Conservation (phyloP, 345 rosid genomes). For the Populus davidiana region DNA sequence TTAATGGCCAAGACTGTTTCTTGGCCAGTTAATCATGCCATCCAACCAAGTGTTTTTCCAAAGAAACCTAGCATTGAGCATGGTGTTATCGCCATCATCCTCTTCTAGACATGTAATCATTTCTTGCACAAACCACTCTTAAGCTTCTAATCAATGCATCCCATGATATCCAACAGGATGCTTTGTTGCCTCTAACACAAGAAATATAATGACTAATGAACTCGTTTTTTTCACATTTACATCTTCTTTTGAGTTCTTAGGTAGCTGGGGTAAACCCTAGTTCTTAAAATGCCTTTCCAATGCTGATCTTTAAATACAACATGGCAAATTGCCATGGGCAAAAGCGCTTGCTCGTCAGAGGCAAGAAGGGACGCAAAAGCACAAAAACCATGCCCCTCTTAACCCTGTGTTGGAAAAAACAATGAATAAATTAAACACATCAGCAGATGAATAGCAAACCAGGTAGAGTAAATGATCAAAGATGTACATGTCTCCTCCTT, state of each 20-base stretch:
- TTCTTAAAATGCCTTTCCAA: background rate
- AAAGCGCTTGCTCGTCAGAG: background rate
- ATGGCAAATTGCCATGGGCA: background rate
- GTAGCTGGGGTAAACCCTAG: background rate
- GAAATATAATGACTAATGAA: slow-evolving; percentile 9
- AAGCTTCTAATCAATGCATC: too few relatives aligned
- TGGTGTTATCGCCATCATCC: background rate
- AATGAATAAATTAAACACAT: background rate
- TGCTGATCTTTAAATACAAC: background rate
- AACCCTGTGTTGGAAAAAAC: background rate
- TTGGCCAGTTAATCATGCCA: background rate
- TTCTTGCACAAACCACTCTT: background rate
- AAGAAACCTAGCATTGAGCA: background rate
- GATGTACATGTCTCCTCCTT: slow-evolving; percentile 49
- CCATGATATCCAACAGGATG: background rate
- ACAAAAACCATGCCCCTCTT: background rate
- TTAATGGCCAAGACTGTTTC: too few relatives aligned
- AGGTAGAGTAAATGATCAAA: background rate
- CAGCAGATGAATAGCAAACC: background rate
- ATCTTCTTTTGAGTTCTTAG: slow-evolving; percentile 21
- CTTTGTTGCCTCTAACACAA: background rate
- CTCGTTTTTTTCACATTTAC: slow-evolving; percentile 24
- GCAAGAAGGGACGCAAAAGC: background rate
- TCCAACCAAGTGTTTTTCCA: background rate
- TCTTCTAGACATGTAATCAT: background rate